phyloP scores from a whole-genome alignment of 306 rosid genomes.

The Fragaria nilgerrensis region DNA sequence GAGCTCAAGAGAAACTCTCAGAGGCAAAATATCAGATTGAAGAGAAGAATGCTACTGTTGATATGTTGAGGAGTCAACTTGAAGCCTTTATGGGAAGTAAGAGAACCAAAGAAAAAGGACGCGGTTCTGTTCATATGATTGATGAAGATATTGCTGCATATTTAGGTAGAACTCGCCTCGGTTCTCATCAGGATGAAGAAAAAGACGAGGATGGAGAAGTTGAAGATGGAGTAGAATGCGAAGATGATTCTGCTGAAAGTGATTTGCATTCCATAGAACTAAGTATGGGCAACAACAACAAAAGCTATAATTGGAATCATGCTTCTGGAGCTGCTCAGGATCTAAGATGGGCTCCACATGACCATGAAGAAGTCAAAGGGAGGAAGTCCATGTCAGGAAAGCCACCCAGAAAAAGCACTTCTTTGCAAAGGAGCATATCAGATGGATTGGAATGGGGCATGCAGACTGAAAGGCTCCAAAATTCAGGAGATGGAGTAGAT shows the following conservation, averaged over 20 bases:
- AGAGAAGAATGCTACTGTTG: slow-evolving; percentile 78
- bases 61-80: slow-evolving; percentile 77
- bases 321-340: slow-evolving; percentile 57
- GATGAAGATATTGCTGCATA: slow-evolving; percentile 67
- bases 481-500: slow-evolving; percentile 58
- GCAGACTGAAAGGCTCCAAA: slow-evolving; percentile 63
- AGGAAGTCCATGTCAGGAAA: slow-evolving; percentile 71
- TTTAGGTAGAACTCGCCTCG: slow-evolving; percentile 49
- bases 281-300: slow-evolving; percentile 79
- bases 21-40: slow-evolving; percentile 73
- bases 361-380: slow-evolving; percentile 54
- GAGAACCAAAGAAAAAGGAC: slow-evolving; percentile 62
- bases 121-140: slow-evolving; percentile 47
- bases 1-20: slow-evolving; percentile 66
- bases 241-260: slow-evolving; percentile 82
- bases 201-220: slow-evolving; percentile 74
- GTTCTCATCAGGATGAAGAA: slow-evolving; percentile 49
- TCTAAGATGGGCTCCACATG: slow-evolving; percentile 49
- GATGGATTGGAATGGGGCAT: slow-evolving; percentile 79
- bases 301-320: slow-evolving; percentile 65
- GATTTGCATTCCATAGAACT: slow-evolving; percentile 92
- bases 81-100: slow-evolving; percentile 80
- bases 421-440: slow-evolving; percentile 85
- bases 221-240: slow-evolving; percentile 63
- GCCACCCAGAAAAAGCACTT: slow-evolving; percentile 69